A percentile compares a stretch with the other conserved stretches of the same genome.
Evolutionary conservation across 2,329 filamentous ascomycete species (phyloP).

Genomic region (Cladosporium cucumerinum): DNA sequence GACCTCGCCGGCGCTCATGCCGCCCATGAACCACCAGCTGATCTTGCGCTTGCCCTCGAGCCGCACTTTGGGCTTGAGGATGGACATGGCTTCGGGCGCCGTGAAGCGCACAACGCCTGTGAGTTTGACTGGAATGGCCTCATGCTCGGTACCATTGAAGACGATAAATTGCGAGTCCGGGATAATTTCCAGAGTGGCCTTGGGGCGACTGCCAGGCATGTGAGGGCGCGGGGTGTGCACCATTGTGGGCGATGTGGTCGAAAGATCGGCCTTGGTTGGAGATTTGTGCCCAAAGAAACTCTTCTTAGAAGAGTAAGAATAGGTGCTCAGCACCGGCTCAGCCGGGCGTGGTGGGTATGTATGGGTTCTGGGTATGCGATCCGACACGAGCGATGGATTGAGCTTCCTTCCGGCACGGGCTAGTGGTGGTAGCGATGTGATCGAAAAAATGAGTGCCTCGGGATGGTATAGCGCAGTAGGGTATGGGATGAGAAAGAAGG

Average conservation of each 20-base stretch:
- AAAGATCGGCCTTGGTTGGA: slow-evolving; percentile 2
- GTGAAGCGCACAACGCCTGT: slow-evolving; percentile 46
- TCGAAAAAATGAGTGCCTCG: neutral
- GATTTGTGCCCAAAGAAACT: neutral
- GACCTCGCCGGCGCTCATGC: slow-evolving; percentile 39
- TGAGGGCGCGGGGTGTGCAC: slow-evolving; percentile 28
- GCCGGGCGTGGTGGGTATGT: neutral
- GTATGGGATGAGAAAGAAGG: neutral
- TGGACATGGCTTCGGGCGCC: slow-evolving; percentile 46
- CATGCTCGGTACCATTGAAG: slow-evolving; percentile 48
- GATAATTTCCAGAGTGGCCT: slow-evolving; percentile 41
- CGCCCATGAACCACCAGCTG: slow-evolving; percentile 38
- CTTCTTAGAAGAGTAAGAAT: neutral
- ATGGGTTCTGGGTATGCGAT: neutral
- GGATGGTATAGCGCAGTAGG: neutral
- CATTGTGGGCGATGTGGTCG: slow-evolving; percentile 25
- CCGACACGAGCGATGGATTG: neutral
- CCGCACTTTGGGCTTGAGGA: slow-evolving; percentile 46
- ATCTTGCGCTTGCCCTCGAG: slow-evolving; percentile 49
- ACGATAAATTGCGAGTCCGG: slow-evolving; percentile 49
- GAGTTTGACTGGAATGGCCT: slow-evolving; percentile 44
- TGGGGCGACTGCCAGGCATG: slow-evolving; percentile 16
- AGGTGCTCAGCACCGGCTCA: slow-evolving; percentile 7
- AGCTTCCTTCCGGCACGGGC: neutral
- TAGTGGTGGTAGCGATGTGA: neutral